phyloP scores from a whole-genome alignment of 2,329 filamentous ascomycete genomes.

The Monilinia fructicola region DNA sequence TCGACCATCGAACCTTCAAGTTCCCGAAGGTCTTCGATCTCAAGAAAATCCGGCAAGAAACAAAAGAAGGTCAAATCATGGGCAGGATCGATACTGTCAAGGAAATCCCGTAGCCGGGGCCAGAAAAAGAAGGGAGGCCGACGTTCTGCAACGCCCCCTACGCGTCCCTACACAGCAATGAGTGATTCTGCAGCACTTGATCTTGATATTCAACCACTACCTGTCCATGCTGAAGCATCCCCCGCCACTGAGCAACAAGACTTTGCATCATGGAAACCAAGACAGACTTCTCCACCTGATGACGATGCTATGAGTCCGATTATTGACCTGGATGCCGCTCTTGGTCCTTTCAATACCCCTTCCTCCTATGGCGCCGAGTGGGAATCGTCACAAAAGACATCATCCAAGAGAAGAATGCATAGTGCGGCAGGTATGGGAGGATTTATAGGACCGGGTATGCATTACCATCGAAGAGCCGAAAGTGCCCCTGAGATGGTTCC shows the following conservation, averaged over 20 bases:
- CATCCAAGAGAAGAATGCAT: slow-evolving; percentile 67
- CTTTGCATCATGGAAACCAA: slow-evolving; percentile 44
- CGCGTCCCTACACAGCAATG: slow-evolving; percentile 38
- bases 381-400: slow-evolving; percentile 64
- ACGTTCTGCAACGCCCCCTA: slow-evolving; percentile 47
- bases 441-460: slow-evolving; percentile 66
- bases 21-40: slow-evolving; percentile 37
- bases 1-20: slow-evolving; percentile 32
- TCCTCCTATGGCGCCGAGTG: slow-evolving; percentile 62
- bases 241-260: slow-evolving; percentile 33
- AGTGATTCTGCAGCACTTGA: slow-evolving; percentile 33
- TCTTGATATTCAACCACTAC: slow-evolving; percentile 23
- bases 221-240: slow-evolving; percentile 18
- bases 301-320: slow-evolving; percentile 73
- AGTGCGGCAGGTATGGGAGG: slow-evolving; percentile 72
- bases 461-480: slow-evolving; percentile 75
- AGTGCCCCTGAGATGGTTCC: slow-evolving; percentile 64
- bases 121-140: slow-evolving; percentile 45
- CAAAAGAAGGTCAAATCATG: slow-evolving; percentile 73
- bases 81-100: slow-evolving; percentile 52
- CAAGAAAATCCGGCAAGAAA: slow-evolving; percentile 47
- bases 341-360: slow-evolving; percentile 88
- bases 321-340: slow-evolving; percentile 90
- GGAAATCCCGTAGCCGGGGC: slow-evolving; percentile 48
- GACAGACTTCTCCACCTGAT: slow-evolving; percentile 45